These are phyloP conservation scores for Mycena olivaceomarginata DNA, from an alignment of 768 basidiomycete species.

Conservation along the genomic window DNA sequence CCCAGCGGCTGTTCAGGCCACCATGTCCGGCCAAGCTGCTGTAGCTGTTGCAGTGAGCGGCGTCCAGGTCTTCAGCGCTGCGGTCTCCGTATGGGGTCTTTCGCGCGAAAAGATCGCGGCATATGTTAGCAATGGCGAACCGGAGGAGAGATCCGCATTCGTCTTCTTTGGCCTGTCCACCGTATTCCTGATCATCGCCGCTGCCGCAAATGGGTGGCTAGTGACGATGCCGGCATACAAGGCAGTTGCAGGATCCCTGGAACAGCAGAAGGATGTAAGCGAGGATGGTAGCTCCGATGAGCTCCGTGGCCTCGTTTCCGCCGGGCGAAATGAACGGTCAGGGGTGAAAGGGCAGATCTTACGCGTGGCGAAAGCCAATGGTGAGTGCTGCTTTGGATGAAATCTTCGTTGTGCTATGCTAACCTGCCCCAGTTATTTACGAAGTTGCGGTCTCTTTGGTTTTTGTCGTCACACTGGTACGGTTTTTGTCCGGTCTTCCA, in stretches of 20 bases:
- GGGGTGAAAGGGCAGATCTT: slow-evolving; percentile 66
- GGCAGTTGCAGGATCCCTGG: slow-evolving; percentile 68
- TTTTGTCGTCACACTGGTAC: slow-evolving; percentile 87
- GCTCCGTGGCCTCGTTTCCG: slow-evolving; percentile 61
- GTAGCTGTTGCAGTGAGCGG: slow-evolving; percentile 88
- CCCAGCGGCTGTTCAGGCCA: slow-evolving; percentile 79
- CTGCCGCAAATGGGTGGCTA: slow-evolving; percentile 75
- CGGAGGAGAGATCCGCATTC: slow-evolving; percentile 83
- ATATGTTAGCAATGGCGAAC: slow-evolving; percentile 61
- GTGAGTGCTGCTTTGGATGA: slow-evolving; percentile 3
- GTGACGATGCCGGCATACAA: slow-evolving; percentile 76
- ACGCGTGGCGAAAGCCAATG: slow-evolving; percentile 78
- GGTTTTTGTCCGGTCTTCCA: slow-evolving; percentile 10
- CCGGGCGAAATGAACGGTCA: slow-evolving; percentile 48
- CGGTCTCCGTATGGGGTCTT: slow-evolving; percentile 71
- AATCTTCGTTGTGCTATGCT: background rate
- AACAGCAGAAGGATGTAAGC: slow-evolving; percentile 53
- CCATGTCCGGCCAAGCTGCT: slow-evolving; percentile 91
- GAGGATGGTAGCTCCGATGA: slow-evolving; percentile 53
- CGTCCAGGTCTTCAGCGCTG: slow-evolving; percentile 83
- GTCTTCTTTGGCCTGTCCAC: slow-evolving; percentile 85
- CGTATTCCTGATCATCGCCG: slow-evolving; percentile 74
- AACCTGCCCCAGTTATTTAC: slow-evolving; percentile 61
- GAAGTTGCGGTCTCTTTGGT: slow-evolving; percentile 86
- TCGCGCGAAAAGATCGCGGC: slow-evolving; percentile 52